Percentiles rank a stretch among this genome's conserved stretches.
Evolutionary conservation across 1,284 basidiomycete species (phyloP).

Genomic region (Sphagnurus paluster): DNA sequence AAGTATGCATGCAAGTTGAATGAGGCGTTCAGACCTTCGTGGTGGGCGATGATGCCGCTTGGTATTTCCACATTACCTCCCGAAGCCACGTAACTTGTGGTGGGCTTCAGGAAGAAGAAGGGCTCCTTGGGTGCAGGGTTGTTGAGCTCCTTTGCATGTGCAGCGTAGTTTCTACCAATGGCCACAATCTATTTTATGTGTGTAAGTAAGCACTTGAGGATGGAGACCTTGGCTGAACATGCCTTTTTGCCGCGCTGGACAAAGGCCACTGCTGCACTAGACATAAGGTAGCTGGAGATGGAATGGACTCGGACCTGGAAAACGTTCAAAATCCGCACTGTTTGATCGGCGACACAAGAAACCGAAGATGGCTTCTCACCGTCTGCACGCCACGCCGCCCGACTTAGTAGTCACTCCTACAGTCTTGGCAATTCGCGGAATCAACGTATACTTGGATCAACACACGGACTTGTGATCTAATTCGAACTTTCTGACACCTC

Average conservation of each 20-base stretch:
- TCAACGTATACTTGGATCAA: neutral
- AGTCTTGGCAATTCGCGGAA: neutral
- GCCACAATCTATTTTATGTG: constrained; percentile 79
- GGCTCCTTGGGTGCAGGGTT: constrained; percentile 92
- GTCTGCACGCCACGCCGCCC: neutral
- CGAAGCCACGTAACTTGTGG: constrained; percentile 81
- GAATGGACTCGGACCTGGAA: neutral
- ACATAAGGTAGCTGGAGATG: constrained; percentile 3
- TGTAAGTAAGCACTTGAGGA: neutral
- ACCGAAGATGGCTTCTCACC: neutral
- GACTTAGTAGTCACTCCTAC: neutral
- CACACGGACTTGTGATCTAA: too few species aligned
- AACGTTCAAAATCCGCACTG: constrained; percentile 5
- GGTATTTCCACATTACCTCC: constrained; percentile 88
- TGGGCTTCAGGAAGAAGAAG: constrained; percentile 99
- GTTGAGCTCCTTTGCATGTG: constrained; percentile 90
- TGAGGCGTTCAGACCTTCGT: constrained; percentile 71
- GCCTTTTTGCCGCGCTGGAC: constrained; percentile 25
- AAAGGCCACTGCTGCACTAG: constrained; percentile 21
- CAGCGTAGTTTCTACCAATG: constrained; percentile 84
- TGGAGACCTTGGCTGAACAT: neutral
- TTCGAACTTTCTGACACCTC: neutral
- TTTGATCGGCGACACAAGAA: constrained; percentile 10
- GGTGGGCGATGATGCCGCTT: constrained; percentile 79
- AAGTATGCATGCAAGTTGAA: neutral